phyloP scores from a whole-genome alignment of 345 rosid genomes.

The Angophora floribunda region DNA sequence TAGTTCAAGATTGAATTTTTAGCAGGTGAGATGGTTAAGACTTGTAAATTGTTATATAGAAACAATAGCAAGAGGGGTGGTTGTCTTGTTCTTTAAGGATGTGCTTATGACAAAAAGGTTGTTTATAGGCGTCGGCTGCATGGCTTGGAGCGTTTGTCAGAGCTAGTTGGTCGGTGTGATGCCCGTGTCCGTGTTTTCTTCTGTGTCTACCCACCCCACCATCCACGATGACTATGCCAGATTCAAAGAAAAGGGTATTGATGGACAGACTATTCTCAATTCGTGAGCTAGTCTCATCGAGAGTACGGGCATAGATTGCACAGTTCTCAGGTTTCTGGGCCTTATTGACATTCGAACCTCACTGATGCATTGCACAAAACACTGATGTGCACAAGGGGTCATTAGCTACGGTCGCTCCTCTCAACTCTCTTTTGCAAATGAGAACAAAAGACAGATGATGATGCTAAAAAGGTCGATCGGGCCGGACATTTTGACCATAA shows the following conservation, averaged over 20 bases:
- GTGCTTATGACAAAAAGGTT: background rate
- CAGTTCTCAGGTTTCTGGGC: background rate
- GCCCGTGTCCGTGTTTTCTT: background rate
- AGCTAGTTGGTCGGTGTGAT: background rate
- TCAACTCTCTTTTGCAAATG: background rate
- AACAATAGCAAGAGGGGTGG: background rate
- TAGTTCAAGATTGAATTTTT: background rate
- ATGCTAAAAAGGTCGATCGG: background rate
- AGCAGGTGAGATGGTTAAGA: background rate
- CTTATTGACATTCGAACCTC: background rate
- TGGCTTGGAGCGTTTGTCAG: background rate
- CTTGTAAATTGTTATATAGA: background rate
- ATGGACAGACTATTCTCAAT: background rate
- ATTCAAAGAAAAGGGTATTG: background rate
- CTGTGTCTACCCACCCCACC: background rate
- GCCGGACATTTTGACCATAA: background rate
- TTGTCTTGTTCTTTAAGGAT: background rate
- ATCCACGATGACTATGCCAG: background rate
- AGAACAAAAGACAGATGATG: background rate
- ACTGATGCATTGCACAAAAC: background rate
- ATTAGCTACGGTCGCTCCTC: background rate
- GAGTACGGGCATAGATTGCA: background rate
- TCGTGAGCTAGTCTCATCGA: background rate
- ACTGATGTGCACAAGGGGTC: background rate
- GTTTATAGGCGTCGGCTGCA: background rate